These are phyloP conservation scores for Setomelanomma holmii DNA, from an alignment of 2,329 filamentous ascomycete species.

Conservation along the genomic window DNA sequence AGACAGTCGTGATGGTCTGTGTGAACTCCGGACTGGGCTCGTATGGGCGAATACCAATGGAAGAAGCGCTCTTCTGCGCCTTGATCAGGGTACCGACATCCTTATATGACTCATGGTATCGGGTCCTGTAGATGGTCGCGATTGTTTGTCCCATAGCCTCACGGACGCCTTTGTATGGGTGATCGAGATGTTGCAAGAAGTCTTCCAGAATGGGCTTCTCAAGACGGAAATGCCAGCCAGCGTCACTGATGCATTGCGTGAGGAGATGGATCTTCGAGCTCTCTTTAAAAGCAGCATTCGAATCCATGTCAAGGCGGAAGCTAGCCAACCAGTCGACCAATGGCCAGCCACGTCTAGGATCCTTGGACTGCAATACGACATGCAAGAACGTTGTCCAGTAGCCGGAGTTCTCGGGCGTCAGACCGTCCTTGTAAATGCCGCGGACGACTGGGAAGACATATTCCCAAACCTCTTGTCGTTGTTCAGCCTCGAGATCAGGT, in stretches of 20 bases:
- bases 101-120: conserved; percentile 92
- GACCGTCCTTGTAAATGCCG: conserved; percentile 83
- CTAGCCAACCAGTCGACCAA: conserved; percentile 81
- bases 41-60: conserved; percentile 86
- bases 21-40: conserved; percentile 76
- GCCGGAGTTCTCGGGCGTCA: conserved; percentile 91
- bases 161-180: conserved; percentile 96
- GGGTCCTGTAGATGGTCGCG: conserved; percentile 84
- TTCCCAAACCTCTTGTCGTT: conserved; percentile 80
- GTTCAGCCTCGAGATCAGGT: conserved; percentile 75
- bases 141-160: conserved; percentile 93
- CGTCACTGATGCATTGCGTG: conserved; percentile 84
- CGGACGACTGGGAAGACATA: conserved; percentile 90
- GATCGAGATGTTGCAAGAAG: conserved; percentile 89
- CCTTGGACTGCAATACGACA: conserved; percentile 84
- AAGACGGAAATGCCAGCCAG: conserved; percentile 94
- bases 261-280: conserved; percentile 93
- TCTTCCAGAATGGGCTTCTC: conserved; percentile 88
- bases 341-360: conserved; percentile 86
- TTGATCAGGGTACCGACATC: conserved; percentile 78
- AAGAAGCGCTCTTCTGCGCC: conserved; percentile 78
- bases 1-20: conserved; percentile 75
- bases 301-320: conserved; percentile 91
- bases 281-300: conserved; percentile 98
- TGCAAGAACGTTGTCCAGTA: conserved; percentile 98